These are phyloP conservation scores for Podila horticola DNA, from an alignment of 192 early-diverging fungal species.

Conservation along the genomic window DNA sequence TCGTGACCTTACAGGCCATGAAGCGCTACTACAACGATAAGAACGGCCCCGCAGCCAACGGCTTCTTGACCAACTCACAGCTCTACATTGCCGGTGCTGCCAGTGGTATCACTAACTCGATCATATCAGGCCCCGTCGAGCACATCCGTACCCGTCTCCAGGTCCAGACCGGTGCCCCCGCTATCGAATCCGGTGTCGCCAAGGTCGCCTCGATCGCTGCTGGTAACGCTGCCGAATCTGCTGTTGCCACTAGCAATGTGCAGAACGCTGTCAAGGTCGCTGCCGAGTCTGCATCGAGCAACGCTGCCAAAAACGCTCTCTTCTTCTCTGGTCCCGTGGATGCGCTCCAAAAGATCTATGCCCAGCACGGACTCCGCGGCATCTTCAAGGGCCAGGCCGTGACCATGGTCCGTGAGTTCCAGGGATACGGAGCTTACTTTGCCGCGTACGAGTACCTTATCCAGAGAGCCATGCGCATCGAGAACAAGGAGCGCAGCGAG, in stretches of 20 bases:
- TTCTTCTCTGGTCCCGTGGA: slow-evolving; percentile 84
- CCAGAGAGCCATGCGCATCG: slow-evolving; percentile 77
- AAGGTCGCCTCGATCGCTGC: slow-evolving; percentile 17
- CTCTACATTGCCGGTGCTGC: slow-evolving; percentile 88
- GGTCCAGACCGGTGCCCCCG: slow-evolving; percentile 78
- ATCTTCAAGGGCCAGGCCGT: slow-evolving; percentile 93
- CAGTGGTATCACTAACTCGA: slow-evolving; percentile 88
- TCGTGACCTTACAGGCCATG: slow-evolving; percentile 86
- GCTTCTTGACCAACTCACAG: slow-evolving; percentile 76
- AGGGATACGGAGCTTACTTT: slow-evolving; percentile 96
- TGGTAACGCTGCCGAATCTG: slow-evolving; percentile 1
- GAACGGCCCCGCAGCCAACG: slow-evolving; percentile 60
- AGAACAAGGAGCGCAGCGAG: slow-evolving; percentile 65
- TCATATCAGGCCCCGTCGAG: slow-evolving; percentile 94
- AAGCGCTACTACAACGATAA: slow-evolving; percentile 79
- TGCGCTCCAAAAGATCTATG: slow-evolving; percentile 84
- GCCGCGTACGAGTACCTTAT: slow-evolving; percentile 91
- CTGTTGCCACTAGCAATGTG: background rate
- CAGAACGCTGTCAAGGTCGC: slow-evolving; percentile 1
- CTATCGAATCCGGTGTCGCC: slow-evolving; percentile 17
- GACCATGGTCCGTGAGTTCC: slow-evolving; percentile 89
- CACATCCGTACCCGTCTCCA: slow-evolving; percentile 96
- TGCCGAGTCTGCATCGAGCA: background rate
- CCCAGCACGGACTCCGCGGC: slow-evolving; percentile 76
- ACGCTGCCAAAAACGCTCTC: slow-evolving; percentile 33